Evolutionary conservation across 2,329 filamentous ascomycete species (phyloP).

Genomic region (Hypoxylon sp.): DNA sequence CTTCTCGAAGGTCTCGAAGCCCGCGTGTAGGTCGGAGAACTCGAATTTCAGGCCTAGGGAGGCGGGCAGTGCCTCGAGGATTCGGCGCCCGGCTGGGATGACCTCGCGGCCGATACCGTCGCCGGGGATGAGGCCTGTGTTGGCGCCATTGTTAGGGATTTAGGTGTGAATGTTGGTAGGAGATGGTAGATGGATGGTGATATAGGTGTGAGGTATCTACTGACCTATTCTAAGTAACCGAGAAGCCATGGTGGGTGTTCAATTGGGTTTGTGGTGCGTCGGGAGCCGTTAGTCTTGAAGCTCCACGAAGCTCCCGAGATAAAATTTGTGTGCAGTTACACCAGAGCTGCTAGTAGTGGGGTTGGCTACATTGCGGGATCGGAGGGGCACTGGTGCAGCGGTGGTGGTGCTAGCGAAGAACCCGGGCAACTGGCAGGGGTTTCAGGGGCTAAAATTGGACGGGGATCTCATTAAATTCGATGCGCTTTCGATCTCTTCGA

Average conservation of each 20-base stretch:
- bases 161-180: too few relatives aligned
- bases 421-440: constrained; percentile 5
- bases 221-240: constrained; percentile 78
- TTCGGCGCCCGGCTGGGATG: constrained; percentile 90
- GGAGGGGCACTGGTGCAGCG: constrained; percentile 23
- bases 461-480: constrained; percentile 11
- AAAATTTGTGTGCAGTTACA: constrained; percentile 32
- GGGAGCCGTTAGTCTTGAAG: constrained; percentile 19
- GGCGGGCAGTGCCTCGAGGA: constrained; percentile 93
- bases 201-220: constrained; percentile 42
- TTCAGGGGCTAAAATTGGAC: constrained; percentile 11
- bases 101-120: constrained; percentile 99
- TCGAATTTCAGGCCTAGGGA: constrained; percentile 94
- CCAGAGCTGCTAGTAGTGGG: constrained; percentile 25
- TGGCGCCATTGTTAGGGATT: not conserved
- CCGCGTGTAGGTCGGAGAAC: constrained; percentile 93
- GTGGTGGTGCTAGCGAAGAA: not conserved
- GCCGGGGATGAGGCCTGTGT: constrained; percentile 90
- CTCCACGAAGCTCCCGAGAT: constrained; percentile 32
- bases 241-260: constrained; percentile 68
- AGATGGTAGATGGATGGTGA: not conserved
- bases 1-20: constrained; percentile 92
- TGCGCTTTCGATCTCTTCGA: constrained; percentile 6
- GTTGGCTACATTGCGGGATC: constrained; percentile 41
- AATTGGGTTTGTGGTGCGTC: constrained; percentile 49